phyloP scores from a whole-genome alignment of 2,329 filamentous ascomycete species.

The Myriosclerotinia duriaeana region DNA sequence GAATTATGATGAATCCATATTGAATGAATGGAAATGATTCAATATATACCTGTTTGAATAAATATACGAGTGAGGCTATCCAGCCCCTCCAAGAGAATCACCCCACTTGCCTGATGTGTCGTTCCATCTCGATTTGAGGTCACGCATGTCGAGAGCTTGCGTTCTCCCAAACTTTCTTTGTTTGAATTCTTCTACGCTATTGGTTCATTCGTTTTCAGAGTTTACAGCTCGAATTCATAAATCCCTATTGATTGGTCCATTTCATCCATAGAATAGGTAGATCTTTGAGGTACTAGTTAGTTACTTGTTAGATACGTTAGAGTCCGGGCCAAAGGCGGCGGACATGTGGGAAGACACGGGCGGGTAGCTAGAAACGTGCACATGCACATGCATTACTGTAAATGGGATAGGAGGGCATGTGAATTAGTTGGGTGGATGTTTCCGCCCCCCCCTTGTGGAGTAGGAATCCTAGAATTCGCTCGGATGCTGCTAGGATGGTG shows the following conservation, averaged over 20 bases:
- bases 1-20: not conserved
- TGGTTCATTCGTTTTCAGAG: not conserved
- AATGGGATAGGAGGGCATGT: not conserved
- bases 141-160: not conserved
- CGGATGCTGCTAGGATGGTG: not conserved
- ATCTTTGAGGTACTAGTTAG: not conserved
- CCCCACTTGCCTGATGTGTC: not conserved
- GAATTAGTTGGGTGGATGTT: not conserved
- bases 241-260: not conserved
- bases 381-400: not conserved
- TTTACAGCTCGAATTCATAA: not conserved
- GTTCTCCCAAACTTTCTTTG: not conserved
- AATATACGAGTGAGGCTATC: not conserved
- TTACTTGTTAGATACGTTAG: not conserved
- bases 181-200: not conserved
- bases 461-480: not conserved
- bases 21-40: not conserved
- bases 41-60: not conserved
- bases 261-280: not conserved
- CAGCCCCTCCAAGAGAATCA: not conserved
- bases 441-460: not conserved
- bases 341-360: not conserved
- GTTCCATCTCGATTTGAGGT: not conserved
- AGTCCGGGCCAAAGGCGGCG: constrained; percentile 10
- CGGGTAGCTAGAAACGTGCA: not conserved